A percentile compares a stretch with the other conserved stretches of the same genome.
Conservation (phyloP, 202 grass and related monocot species). For the Carex arenaria region DNA sequence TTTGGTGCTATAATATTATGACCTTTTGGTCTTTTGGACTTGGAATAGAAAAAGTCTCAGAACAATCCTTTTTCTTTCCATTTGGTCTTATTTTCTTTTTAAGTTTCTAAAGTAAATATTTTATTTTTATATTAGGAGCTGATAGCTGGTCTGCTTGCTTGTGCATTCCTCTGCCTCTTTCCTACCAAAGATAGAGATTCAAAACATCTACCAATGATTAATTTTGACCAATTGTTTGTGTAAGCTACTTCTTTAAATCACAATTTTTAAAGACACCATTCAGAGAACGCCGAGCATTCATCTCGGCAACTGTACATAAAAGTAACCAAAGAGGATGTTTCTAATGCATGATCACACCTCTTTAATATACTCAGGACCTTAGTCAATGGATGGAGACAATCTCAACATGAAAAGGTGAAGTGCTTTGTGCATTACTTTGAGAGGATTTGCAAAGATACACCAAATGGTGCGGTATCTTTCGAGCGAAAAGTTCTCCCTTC, state of each 20-base stretch:
- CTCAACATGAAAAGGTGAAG: constrained; percentile 75
- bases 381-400: constrained; percentile 28
- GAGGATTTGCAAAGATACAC: constrained; percentile 46
- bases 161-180: constrained; percentile 81
- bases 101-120: neutral
- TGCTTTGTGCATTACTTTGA: constrained; percentile 83
- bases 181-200: constrained; percentile 43
- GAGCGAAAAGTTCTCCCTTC: constrained; percentile 63
- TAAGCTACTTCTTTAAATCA: constrained; percentile 28
- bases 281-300: neutral
- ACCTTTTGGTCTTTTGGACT: neutral
- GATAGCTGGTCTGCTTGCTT: constrained; percentile 62
- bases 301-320: neutral
- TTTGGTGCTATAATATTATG: neutral
- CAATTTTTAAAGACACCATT: neutral
- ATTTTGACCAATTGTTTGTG: constrained; percentile 72
- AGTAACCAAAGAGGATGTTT: neutral
- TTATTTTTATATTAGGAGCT: constrained; percentile 41
- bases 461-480: constrained; percentile 65
- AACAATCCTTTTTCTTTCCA: neutral
- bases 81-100: neutral
- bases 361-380: neutral
- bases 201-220: constrained; percentile 52
- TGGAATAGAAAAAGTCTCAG: neutral
- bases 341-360: neutral